These are phyloP conservation scores for Xylariales sp. DNA, from an alignment of 2,329 filamentous ascomycete genomes.

Conservation along the genomic window DNA sequence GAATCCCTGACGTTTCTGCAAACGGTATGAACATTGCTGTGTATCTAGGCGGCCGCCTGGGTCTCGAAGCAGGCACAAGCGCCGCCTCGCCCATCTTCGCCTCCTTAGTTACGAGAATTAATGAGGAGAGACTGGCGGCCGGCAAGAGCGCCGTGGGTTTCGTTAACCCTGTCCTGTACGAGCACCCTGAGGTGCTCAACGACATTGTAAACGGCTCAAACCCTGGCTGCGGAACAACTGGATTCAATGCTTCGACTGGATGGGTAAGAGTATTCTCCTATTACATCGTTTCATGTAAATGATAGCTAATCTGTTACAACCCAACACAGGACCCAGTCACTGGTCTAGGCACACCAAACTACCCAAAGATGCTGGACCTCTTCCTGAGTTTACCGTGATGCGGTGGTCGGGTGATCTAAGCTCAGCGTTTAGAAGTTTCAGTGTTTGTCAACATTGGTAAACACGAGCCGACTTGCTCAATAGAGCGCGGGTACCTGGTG, in stretches of 20 bases:
- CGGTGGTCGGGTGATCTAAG: too few relatives aligned
- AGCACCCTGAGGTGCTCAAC: constrained; percentile 9
- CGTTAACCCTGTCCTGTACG: constrained; percentile 47
- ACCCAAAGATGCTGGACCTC: constrained; percentile 5
- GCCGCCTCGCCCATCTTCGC: constrained; percentile 53
- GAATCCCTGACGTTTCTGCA: constrained; percentile 49
- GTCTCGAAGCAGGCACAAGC: constrained; percentile 21
- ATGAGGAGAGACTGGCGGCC: constrained; percentile 44
- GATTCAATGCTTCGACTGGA: constrained; percentile 2
- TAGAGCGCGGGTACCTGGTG: too few relatives aligned
- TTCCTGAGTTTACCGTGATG: constrained; percentile 1
- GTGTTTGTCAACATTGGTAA: too few relatives aligned
- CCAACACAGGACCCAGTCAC: constrained; percentile 1
- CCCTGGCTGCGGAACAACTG: constrained; percentile 1
- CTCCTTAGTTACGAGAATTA: constrained; percentile 48
- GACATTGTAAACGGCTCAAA: constrained; percentile 4
- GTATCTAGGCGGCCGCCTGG: constrained; percentile 27
- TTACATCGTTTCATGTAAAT: not conserved
- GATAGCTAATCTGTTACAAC: not conserved
- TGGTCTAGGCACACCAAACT: constrained; percentile 4
- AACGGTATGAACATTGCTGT: constrained; percentile 36
- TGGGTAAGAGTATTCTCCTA: constrained; percentile 1
- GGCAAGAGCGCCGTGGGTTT: constrained; percentile 49
- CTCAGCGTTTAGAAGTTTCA: too few relatives aligned
- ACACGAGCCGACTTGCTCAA: too few relatives aligned